Base-by-base conservation (phyloP, 169 alveolate species). In the Ichthyophthirius multifiliis region DNA sequence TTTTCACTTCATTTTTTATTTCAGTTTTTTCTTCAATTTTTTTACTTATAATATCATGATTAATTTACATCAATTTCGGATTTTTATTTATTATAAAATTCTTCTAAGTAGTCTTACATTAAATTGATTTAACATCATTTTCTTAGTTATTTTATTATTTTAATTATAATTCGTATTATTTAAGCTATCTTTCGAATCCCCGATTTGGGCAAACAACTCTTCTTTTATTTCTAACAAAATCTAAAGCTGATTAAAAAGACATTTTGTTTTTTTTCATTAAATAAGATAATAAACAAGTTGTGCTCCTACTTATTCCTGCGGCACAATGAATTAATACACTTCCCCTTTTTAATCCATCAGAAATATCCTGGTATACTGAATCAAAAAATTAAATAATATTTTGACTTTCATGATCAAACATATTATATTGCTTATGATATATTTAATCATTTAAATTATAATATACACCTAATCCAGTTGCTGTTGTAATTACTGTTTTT, bases 251-350 rank as follows among this genome's bases (percentile, higher is more conserved):
- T 32, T 62, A 35, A 41, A 76, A 88, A 9, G 78, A 27, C 76
- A 44, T 39, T 13, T 74, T 77, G 43, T 77, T 81, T 31, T 77
- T 74, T n/a, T 77, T 45, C 90, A 88, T 88, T 10, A 92, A 63
- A 81, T 81, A 92, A 4, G 93, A 93, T 9, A 92, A 86, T 13
- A 88, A 83, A 7, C 82, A 80, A 6, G 94, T 83, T 30, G 94
- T 88, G n/a, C 91, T 82, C 87, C 96, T 63, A 32, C 91, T 82
- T 12, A 88, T 87, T 39, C 86, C 86, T n/a, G 86, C 86, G 2
- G 86, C 81, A 47, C 86, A 81, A 55, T 81, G 86, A 2, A 81
- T 82, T 12, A 81, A 34, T 13, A 81, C 86, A 0, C 63, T 35
- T 23, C 86, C 86, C 9, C 80, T 34, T 27, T 71, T 37, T 43